Conservation (phyloP, 768 basidiomycete genomes). For the Calocybe gangraenosa region DNA sequence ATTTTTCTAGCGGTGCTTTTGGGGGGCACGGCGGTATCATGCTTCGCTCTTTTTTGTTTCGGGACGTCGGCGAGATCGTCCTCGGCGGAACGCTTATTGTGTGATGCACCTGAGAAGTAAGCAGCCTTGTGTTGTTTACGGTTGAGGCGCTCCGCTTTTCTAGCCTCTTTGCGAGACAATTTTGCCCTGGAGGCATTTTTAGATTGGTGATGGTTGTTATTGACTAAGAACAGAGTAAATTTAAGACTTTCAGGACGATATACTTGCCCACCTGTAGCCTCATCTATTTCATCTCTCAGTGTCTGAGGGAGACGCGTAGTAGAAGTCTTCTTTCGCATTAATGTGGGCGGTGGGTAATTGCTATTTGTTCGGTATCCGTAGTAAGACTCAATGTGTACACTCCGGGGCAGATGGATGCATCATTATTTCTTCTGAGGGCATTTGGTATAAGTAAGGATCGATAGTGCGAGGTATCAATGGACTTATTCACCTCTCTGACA, state of each 20-base stretch:
- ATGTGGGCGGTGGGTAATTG: too few species aligned
- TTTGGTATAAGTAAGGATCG: too few species aligned
- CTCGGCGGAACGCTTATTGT: slow-evolving; percentile 33
- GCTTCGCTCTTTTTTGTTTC: slow-evolving; percentile 45
- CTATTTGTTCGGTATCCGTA: too few species aligned
- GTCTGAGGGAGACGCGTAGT: slow-evolving; percentile 34
- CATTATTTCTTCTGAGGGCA: too few species aligned
- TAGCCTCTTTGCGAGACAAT: slow-evolving; percentile 52
- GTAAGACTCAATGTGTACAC: too few species aligned
- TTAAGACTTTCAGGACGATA: too few species aligned
- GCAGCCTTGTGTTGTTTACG: slow-evolving; percentile 62
- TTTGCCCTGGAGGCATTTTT: slow-evolving; percentile 17
- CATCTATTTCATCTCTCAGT: slow-evolving; percentile 26
- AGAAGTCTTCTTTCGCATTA: slow-evolving; percentile 29
- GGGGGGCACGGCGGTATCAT: slow-evolving; percentile 5
- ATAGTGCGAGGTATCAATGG: too few species aligned
- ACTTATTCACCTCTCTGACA: slow-evolving; percentile 14
- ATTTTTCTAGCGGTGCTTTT: background rate
- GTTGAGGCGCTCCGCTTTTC: slow-evolving; percentile 57
- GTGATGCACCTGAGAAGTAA: slow-evolving; percentile 36
- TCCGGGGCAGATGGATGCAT: too few species aligned
- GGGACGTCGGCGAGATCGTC: slow-evolving; percentile 46
- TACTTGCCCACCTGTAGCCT: slow-evolving; percentile 14
- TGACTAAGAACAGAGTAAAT: slow-evolving; percentile 8
- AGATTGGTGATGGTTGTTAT: slow-evolving; percentile 16